Evolutionary conservation across 176 grass and related monocot genomes (phyloP), one percentile per base, ranked within the genome.

Genomic region (Carex cristatella): DNA sequence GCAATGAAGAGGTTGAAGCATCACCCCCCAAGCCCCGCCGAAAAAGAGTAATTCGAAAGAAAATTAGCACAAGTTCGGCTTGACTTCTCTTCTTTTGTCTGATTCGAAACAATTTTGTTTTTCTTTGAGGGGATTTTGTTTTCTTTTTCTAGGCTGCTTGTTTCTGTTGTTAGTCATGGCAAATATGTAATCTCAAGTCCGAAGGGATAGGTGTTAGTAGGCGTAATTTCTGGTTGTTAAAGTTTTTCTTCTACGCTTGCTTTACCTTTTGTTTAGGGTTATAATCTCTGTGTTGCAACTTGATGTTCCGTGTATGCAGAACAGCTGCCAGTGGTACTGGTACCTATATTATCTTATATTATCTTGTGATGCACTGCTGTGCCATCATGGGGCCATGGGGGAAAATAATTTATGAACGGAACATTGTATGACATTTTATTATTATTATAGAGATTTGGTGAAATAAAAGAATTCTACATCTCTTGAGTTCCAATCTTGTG

Each of bases 11-110:
- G 81, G 49, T 87, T 9, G 91, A 92, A 72, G 37, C 85, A 10
- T 33, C 56, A 78, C 72, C 89, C 59, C 51, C 91, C 78, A 99
- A 91, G 69, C 82, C 91, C 15, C 90, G 93, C 7, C 91, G 93
- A 88, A 99, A 92, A 83, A 95, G 93, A 99, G 89, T 95, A 2
- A 73, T 99, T 66, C 87, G 93, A 18, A 99, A 92, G 83, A 99
- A 99, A 63, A 85, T 92, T 0, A 56, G 75, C 28, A 84, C 90
- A 88, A 89, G 87, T 91, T 94, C 88, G 86, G 87, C 72, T 57
- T 91, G 85, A 70, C 28, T 56, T 55, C 48, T 72, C 65, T 79
- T 80, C 60, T 71, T 32, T 86, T 79, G 69, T 86, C 54, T 62
- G 16, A 85, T 60, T 85, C 54, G 80, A 83, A 87, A 90, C 86